Base-by-base conservation (phyloP, 768 basidiomycete species). In the Paxillus rubicundulus region DNA sequence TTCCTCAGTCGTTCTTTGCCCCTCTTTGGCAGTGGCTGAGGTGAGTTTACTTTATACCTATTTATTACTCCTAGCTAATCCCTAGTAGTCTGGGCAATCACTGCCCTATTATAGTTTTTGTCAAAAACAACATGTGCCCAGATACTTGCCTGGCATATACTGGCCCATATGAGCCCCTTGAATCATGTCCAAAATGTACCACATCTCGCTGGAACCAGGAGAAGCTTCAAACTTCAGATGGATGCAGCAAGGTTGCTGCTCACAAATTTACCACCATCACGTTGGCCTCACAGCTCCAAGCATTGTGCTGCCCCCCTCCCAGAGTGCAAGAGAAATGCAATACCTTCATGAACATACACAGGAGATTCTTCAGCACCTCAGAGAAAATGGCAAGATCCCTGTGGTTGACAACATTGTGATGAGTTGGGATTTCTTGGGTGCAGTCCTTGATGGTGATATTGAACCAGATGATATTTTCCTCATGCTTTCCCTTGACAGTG, bases 201-300 rank as follows among this genome's bases (percentile, higher is more conserved):
- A n/a, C n/a, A n/a, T n/a, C n/a, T n/a, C n/a, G n/a, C n/a, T n/a
- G n/a, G n/a, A n/a, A n/a, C n/a, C n/a, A n/a, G n/a, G n/a, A n/a
- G n/a, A n/a, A n/a, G n/a, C n/a, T n/a, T n/a, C n/a, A n/a, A n/a
- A n/a, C n/a, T n/a, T n/a, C n/a, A n/a, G n/a, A n/a, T n/a, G n/a
- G n/a, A n/a, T n/a, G n/a, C n/a, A n/a, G n/a, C n/a, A n/a, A n/a
- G n/a, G n/a, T n/a, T n/a, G n/a, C n/a, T n/a, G n/a, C 27, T 28
- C 8, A 8, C 14, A 28, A 44, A 13, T 59, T 61, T 14, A 30
- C 44, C 17, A 64, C 57, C 9, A 52, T 59, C 10, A 59, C 59
- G 3, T 9, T 64, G 1, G 12, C 18, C 13, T 73, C 74, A 16
- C 72, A 75, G 54, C 42, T 79, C 0, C 75, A 78, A 51, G 75